A percentile compares a stretch with the other conserved stretches of the same genome.
phyloP scores from a whole-genome alignment of 345 rosid species.

The Alliaria petiolata region DNA sequence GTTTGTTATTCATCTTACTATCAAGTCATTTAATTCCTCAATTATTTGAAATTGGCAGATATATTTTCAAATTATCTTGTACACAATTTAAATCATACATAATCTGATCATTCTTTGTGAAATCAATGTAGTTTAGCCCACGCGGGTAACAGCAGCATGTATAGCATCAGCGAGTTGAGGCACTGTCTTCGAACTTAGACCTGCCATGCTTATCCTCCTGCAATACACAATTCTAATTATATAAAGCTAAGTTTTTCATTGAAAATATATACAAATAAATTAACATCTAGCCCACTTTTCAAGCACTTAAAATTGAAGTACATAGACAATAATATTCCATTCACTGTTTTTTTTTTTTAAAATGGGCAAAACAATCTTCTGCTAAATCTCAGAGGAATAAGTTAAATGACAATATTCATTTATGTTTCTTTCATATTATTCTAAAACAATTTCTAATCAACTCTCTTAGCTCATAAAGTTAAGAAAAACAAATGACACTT shows the following conservation, averaged over 20 bases:
- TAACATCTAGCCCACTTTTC: background rate
- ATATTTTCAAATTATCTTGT: too few species aligned
- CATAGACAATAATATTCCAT: background rate
- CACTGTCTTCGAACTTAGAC: slow-evolving; percentile 55
- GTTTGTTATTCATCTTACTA: too few species aligned
- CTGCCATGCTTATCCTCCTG: slow-evolving; percentile 86
- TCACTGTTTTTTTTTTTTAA: too few species aligned
- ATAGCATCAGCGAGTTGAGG: slow-evolving; percentile 69
- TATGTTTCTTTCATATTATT: background rate
- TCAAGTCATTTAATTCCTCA: too few species aligned
- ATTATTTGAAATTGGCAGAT: too few species aligned
- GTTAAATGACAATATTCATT: background rate
- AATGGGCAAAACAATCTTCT: background rate
- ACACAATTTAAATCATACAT: too few species aligned
- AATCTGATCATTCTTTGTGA: too few species aligned
- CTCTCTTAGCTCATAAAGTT: background rate
- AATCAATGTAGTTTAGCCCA: too few species aligned
- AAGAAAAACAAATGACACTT: too few species aligned
- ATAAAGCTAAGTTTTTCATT: background rate
- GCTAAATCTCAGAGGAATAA: background rate
- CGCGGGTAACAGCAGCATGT: slow-evolving; percentile 38
- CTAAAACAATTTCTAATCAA: background rate
- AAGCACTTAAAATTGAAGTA: background rate
- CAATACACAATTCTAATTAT: slow-evolving; percentile 10
- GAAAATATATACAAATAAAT: background rate